A percentile compares a stretch with the other conserved stretches of the same genome.
These are phyloP conservation scores for Globisporangium rhizosaccharum DNA, from an alignment of 352 stramenopile species.

Conservation along the genomic window DNA sequence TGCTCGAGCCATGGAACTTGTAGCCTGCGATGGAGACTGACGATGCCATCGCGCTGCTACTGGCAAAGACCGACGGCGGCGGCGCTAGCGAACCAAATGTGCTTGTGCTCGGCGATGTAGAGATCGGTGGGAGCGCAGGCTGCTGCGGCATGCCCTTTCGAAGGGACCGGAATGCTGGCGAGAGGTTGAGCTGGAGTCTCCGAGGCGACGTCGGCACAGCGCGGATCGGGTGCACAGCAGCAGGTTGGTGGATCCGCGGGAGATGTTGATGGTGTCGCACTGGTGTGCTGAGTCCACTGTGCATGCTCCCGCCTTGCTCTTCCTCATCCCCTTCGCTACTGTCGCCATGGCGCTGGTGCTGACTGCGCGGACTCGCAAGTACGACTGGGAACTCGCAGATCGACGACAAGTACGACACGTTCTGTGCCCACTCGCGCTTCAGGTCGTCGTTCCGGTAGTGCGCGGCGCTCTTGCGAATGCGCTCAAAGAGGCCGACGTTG, in stretches of 20 bases:
- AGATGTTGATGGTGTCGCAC: slow-evolving; percentile 9
- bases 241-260: slow-evolving; percentile 20
- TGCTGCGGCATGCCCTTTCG: slow-evolving; percentile 65
- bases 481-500: slow-evolving; percentile 47
- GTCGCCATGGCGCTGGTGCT: background rate
- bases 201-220: slow-evolving; percentile 47
- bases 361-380: slow-evolving; percentile 12
- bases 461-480: slow-evolving; percentile 52
- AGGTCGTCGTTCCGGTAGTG: slow-evolving; percentile 63
- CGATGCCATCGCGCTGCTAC: background rate
- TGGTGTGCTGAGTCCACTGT: background rate
- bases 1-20: background rate
- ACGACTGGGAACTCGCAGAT: slow-evolving; percentile 58
- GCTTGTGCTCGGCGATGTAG: slow-evolving; percentile 13
- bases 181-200: slow-evolving; percentile 48
- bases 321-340: background rate
- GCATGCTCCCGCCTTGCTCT: background rate
- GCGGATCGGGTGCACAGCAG: slow-evolving; percentile 46
- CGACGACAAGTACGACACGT: slow-evolving; percentile 61
- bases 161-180: slow-evolving; percentile 55
- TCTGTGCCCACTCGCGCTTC: slow-evolving; percentile 58
- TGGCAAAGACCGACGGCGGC: background rate
- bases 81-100: slow-evolving; percentile 2
- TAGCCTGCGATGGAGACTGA: background rate
- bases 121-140: slow-evolving; percentile 52